phyloP scores from a whole-genome alignment of 78 protist genomes.

The Dictyostelium firmibasis region DNA sequence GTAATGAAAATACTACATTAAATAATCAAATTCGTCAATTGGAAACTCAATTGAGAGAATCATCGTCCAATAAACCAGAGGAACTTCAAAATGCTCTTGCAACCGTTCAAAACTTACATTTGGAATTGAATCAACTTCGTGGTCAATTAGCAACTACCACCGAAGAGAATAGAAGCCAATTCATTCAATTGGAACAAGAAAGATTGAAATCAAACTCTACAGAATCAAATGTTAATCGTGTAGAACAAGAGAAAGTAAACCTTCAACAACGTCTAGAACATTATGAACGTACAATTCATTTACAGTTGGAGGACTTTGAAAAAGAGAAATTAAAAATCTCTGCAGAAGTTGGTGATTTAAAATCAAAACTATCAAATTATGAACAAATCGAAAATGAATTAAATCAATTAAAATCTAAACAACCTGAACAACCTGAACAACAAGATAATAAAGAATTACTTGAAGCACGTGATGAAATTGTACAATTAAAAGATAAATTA shows the following conservation, averaged over 20 bases:
- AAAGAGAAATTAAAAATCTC: background rate
- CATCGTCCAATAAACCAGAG: background rate
- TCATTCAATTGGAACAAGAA: slow-evolving; percentile 58
- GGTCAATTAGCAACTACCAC: background rate
- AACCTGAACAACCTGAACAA: background rate
- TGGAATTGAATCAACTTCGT: slow-evolving; percentile 14
- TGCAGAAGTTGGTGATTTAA: slow-evolving; percentile 1
- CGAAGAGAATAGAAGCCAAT: slow-evolving; percentile 40
- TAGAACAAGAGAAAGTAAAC: slow-evolving; percentile 16
- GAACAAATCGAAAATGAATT: background rate
- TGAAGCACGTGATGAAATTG: background rate
- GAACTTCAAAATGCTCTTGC: slow-evolving; percentile 10
- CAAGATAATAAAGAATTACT: background rate
- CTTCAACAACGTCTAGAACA: slow-evolving; percentile 54
- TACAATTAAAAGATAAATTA: background rate
- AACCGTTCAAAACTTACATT: background rate
- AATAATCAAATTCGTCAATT: background rate
- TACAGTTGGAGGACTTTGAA: slow-evolving; percentile 42
- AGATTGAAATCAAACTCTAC: slow-evolving; percentile 26
- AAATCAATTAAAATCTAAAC: background rate
- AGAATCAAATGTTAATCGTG: slow-evolving; percentile 1
- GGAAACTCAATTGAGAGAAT: background rate
- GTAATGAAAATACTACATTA: background rate
- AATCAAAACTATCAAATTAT: background rate
- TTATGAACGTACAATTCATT: slow-evolving; percentile 1